Conservation (phyloP, 371 early-diverging fungal species). For the Saksenaea oblongispora region DNA sequence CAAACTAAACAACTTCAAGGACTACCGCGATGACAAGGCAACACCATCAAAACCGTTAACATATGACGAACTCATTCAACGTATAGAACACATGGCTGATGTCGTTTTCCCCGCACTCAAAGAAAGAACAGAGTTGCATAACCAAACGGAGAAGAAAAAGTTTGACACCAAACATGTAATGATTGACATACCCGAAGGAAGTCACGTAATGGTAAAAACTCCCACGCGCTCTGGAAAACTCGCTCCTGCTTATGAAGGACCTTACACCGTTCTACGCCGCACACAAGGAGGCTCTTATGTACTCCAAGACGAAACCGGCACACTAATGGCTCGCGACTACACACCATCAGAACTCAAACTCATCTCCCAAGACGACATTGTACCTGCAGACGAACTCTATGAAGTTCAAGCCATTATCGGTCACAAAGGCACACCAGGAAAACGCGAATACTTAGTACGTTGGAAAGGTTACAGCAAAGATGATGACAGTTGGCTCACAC, state of each 20-base stretch:
- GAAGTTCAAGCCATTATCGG: slow-evolving; percentile 8
- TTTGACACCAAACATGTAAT: too few relatives aligned
- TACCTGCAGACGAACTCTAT: slow-evolving; percentile 1
- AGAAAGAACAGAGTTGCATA: too few relatives aligned
- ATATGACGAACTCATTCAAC: slow-evolving; percentile 6
- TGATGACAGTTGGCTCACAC: slow-evolving; percentile 9
- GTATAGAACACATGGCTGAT: slow-evolving; percentile 18
- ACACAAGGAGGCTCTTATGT: slow-evolving; percentile 17
- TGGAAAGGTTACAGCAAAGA: slow-evolving; percentile 6
- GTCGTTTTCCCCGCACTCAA: slow-evolving; percentile 14
- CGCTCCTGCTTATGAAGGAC: slow-evolving; percentile 14
- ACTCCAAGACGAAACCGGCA: slow-evolving; percentile 10
- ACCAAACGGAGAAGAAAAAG: too few relatives aligned
- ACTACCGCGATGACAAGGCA: neutral
- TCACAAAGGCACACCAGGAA: slow-evolving; percentile 2
- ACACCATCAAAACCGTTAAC: neutral
- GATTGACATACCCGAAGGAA: neutral
- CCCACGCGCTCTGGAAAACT: neutral
- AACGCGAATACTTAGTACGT: slow-evolving; percentile 6
- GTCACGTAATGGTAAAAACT: slow-evolving; percentile 10
- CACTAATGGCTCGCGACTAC: slow-evolving; percentile 10
- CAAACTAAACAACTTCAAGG: too few relatives aligned
- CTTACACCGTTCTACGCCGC: slow-evolving; percentile 15
- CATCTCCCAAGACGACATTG: slow-evolving; percentile 12
- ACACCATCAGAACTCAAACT: slow-evolving; percentile 14